Evolutionary conservation across 305 asterid genomes (phyloP).

Genomic region (Plantago lanceolata): DNA sequence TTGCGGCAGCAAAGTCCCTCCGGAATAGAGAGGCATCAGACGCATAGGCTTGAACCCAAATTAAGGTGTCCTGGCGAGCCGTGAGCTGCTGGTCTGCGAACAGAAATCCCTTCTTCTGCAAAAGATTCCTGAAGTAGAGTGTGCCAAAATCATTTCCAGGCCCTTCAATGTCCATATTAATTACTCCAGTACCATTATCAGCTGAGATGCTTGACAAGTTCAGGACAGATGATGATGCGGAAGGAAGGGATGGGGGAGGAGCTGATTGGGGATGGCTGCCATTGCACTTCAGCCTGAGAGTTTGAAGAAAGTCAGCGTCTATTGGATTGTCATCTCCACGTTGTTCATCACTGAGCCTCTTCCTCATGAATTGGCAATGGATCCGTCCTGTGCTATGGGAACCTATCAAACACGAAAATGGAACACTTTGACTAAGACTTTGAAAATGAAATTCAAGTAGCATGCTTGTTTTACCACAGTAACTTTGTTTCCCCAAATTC

Average conservation of each 20-base stretch:
- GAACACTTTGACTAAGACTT: not conserved
- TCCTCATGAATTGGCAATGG: slow-evolving; percentile 54
- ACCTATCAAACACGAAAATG: slow-evolving; percentile 30
- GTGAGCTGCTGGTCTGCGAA: slow-evolving; percentile 1
- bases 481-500: not conserved
- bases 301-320: slow-evolving; percentile 50
- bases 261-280: slow-evolving; percentile 22
- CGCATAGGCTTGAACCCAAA: slow-evolving; percentile 3
- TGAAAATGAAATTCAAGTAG: not conserved
- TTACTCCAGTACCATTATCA: not conserved
- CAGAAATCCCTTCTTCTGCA: not conserved
- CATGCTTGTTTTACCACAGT: not conserved
- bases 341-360: slow-evolving; percentile 52
- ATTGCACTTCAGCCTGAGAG: slow-evolving; percentile 51
- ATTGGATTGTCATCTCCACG: slow-evolving; percentile 49
- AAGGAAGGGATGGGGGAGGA: slow-evolving; percentile 24
- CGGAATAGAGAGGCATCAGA: not conserved
- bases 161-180: not conserved
- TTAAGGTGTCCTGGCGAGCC: not conserved
- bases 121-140: not conserved
- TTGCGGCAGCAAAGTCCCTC: not conserved
- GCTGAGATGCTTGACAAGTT: no score
- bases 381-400: slow-evolving; percentile 80
- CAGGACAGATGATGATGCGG: slow-evolving; percentile 25
- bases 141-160: slow-evolving; percentile 8